Evolutionary conservation across 345 rosid genomes (phyloP).

Genomic region (Brassica juncea): DNA sequence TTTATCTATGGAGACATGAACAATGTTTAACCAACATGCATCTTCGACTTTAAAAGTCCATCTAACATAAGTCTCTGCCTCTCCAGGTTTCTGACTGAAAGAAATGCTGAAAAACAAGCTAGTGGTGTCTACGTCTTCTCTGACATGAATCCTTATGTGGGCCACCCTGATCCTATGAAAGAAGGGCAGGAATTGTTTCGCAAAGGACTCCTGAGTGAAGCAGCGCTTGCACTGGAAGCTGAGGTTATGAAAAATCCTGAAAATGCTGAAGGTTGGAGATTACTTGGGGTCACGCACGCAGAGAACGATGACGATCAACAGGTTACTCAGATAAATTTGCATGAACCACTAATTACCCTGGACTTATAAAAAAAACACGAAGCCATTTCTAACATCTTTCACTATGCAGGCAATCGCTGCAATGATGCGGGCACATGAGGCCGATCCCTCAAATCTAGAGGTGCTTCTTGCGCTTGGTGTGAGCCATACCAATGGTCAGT

Average conservation of each 20-base stretch:
- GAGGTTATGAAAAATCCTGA: slow-evolving; percentile 97
- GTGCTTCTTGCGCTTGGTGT: slow-evolving; percentile 99
- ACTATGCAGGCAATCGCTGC: slow-evolving; percentile 91
- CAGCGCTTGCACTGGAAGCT: slow-evolving; percentile 98
- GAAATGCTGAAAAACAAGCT: slow-evolving; percentile 61
- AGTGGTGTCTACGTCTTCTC: slow-evolving; percentile 96
- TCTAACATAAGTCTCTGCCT: slow-evolving; percentile 20
- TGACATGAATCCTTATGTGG: slow-evolving; percentile 99
- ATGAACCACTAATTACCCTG: neutral
- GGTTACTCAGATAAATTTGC: slow-evolving; percentile 46
- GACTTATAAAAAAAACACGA: neutral
- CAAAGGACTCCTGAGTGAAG: slow-evolving; percentile 98
- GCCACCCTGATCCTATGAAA: slow-evolving; percentile 92
- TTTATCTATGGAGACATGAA: neutral
- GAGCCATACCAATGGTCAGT: slow-evolving; percentile 98
- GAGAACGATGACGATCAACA: slow-evolving; percentile 99
- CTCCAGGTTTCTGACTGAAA: slow-evolving; percentile 73
- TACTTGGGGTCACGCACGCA: slow-evolving; percentile 97
- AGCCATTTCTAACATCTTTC: slow-evolving; percentile 6
- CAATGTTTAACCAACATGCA: slow-evolving; percentile 3
- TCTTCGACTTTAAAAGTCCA: slow-evolving; percentile 18
- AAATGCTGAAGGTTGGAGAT: slow-evolving; percentile 99
- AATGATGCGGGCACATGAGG: slow-evolving; percentile 98
- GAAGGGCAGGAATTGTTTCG: slow-evolving; percentile 96
- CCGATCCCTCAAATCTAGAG: slow-evolving; percentile 91